These are phyloP conservation scores for Botryotinia globosa DNA, from an alignment of 2,329 filamentous ascomycete genomes.

Conservation along the genomic window DNA sequence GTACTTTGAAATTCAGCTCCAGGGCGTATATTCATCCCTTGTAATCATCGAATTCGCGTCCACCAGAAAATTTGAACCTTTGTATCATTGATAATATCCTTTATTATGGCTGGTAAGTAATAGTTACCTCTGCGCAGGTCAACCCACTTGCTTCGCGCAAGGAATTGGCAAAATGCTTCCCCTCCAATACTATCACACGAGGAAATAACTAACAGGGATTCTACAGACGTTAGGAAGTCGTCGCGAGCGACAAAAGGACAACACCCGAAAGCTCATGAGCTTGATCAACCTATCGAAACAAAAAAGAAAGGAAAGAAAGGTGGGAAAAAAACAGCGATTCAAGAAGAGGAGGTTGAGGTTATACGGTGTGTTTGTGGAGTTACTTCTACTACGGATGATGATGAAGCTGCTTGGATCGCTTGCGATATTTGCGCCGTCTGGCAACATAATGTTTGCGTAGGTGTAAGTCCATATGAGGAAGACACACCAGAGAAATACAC, in stretches of 20 bases:
- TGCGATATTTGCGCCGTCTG: conserved; percentile 91
- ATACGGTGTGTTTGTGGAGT: conserved; percentile 94
- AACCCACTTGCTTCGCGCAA: neutral
- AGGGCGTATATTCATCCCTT: conserved; percentile 28
- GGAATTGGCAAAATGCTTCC: conserved; percentile 1
- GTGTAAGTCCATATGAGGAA: conserved; percentile 71
- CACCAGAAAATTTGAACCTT: conserved; percentile 31
- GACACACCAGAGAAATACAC: conserved; percentile 82
- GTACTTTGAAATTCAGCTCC: conserved; percentile 33
- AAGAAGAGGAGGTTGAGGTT: conserved; percentile 52
- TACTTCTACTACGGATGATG: conserved; percentile 79
- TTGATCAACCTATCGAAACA: conserved; percentile 56
- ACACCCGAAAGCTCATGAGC: conserved; percentile 81
- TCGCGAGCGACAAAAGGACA: conserved; percentile 96
- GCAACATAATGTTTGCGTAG: conserved; percentile 98
- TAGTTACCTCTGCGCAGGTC: conserved; percentile 19
- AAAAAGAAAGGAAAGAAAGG: conserved; percentile 51
- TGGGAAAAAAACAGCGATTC: conserved; percentile 52
- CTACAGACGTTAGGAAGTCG: conserved; percentile 64
- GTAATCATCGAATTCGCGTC: conserved; percentile 29
- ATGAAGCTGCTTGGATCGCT: conserved; percentile 89
- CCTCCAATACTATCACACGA: neutral
- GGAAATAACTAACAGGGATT: conserved; percentile 29
- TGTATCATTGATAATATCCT: conserved; percentile 25
- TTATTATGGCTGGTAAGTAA: conserved; percentile 60